Conservation (phyloP, 140 eudicot species). For the Anethum foeniculum region DNA sequence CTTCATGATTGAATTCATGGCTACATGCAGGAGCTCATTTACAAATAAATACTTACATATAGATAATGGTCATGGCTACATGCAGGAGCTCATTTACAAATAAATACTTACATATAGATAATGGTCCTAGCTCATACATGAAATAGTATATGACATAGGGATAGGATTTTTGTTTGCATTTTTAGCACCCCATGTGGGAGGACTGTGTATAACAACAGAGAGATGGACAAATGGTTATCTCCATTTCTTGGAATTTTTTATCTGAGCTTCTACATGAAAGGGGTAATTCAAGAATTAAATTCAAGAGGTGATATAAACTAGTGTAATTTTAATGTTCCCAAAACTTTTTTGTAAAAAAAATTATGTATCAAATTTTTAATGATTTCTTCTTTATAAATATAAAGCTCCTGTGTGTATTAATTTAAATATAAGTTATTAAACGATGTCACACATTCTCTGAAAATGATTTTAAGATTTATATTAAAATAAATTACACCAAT, state of each 20-base stretch:
- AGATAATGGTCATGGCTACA: neutral
- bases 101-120: neutral
- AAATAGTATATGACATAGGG: neutral
- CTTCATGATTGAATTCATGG: constrained; percentile 6
- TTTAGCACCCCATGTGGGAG: neutral
- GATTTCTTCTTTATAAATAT: too few relatives aligned
- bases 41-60: neutral
- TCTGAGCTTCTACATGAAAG: neutral
- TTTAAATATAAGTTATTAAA: too few relatives aligned
- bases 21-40: neutral
- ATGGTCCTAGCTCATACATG: neutral
- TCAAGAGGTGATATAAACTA: too few relatives aligned
- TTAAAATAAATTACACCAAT: too few relatives aligned
- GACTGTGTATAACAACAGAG: neutral
- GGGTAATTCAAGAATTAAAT: too few relatives aligned
- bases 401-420: too few relatives aligned
- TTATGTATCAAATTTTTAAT: too few relatives aligned
- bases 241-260: neutral
- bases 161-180: neutral
- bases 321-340: too few relatives aligned
- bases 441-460: too few relatives aligned
- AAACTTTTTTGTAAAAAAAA: too few relatives aligned
- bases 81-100: neutral
- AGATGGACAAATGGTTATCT: neutral
- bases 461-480: too few relatives aligned